phyloP scores from a whole-genome alignment of 2,329 filamentous ascomycete genomes.

The Pseudogymnoascus sp. region DNA sequence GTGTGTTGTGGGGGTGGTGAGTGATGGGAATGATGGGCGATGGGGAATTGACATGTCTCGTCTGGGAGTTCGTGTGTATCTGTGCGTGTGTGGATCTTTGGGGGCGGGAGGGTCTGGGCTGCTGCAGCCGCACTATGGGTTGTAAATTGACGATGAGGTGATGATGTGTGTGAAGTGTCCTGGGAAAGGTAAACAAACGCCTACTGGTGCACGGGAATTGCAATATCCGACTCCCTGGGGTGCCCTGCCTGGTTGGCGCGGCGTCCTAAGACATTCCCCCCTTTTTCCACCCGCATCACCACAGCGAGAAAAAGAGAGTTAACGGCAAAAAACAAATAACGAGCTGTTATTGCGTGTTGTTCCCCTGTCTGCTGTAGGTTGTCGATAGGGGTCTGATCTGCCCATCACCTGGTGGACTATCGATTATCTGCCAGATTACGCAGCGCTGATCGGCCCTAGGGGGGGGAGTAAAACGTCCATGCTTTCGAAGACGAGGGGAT shows the following conservation, averaged over 20 bases:
- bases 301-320: background rate
- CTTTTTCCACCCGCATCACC: background rate
- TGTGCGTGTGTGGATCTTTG: too few species aligned
- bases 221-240: background rate
- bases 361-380: background rate
- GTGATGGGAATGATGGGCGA: background rate
- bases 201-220: too few species aligned
- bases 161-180: too few species aligned
- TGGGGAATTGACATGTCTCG: background rate
- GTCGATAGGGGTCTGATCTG: background rate
- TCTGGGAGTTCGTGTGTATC: background rate
- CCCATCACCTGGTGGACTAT: background rate
- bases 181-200: too few species aligned
- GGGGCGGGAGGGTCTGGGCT: too few species aligned
- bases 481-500: background rate
- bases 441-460: background rate
- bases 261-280: background rate
- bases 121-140: too few species aligned
- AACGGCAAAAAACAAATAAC: background rate
- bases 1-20: background rate
- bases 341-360: background rate
- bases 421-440: background rate
- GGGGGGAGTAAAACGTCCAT: background rate
- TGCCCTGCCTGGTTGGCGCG: background rate
- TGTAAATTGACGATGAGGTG: too few species aligned